Conservation (phyloP, 176 grass and related monocot species). For the Paspalum vaginatum region DNA sequence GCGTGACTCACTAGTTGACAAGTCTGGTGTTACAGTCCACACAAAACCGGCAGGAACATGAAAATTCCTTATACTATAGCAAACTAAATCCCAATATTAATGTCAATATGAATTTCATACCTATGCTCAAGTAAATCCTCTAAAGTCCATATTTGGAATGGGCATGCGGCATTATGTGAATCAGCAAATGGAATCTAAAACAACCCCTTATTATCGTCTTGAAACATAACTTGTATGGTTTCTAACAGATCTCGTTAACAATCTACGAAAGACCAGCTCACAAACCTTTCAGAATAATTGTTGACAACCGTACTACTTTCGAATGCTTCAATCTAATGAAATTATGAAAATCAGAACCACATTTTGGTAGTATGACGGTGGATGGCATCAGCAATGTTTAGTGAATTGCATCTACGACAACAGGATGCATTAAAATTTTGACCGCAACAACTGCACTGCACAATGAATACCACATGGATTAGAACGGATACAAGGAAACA, state of each 20-base stretch:
- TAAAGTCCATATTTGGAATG: not conserved
- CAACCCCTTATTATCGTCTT: not conserved
- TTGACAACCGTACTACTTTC: not conserved
- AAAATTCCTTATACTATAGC: not conserved
- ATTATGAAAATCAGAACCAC: not conserved
- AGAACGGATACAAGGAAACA: slow-evolving; percentile 23
- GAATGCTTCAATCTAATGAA: not conserved
- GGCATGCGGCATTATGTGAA: not conserved
- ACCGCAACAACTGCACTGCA: slow-evolving; percentile 6
- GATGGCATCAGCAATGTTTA: not conserved
- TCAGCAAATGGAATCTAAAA: not conserved
- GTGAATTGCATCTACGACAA: not conserved
- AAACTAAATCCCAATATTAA: not conserved
- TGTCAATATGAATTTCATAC: not conserved
- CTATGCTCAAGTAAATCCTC: not conserved
- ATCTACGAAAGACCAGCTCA: not conserved
- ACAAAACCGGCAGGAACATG: not conserved
- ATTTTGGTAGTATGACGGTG: not conserved
- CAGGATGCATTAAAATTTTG: slow-evolving; percentile 1
- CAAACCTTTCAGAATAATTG: not conserved
- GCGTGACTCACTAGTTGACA: not conserved
- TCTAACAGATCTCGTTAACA: not conserved
- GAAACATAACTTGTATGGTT: not conserved
- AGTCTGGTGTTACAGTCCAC: not conserved
- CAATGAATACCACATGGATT: slow-evolving; percentile 5